A percentile compares a stretch with the other conserved stretches of the same genome.
Conservation (phyloP, 2,329 filamentous ascomycete genomes). For the Mycosphaerella sp. region DNA sequence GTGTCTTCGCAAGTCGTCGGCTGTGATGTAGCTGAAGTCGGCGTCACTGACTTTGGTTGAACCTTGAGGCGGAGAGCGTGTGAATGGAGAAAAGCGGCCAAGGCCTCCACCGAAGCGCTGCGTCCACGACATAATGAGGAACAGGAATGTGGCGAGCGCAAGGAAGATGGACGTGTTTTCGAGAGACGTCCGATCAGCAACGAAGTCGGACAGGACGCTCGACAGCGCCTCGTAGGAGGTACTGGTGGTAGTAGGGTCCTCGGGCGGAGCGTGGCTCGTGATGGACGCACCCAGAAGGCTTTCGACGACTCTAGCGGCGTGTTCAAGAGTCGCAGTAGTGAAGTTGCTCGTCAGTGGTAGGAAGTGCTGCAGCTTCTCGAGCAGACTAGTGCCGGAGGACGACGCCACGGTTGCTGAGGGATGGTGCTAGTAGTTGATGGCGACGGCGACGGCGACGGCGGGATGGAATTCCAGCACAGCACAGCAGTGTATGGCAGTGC, state of each 20-base stretch:
- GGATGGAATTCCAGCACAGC: too few relatives aligned
- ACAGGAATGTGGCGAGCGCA: constrained; percentile 34
- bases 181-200: constrained; percentile 24
- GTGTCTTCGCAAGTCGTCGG: constrained; percentile 55
- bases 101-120: constrained; percentile 40
- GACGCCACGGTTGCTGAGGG: constrained; percentile 27
- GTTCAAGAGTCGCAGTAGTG: constrained; percentile 17
- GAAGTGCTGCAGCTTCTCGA: constrained; percentile 18
- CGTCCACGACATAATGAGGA: constrained; percentile 43
- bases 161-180: constrained; percentile 33
- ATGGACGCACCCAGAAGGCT: constrained; percentile 12
- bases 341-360: constrained; percentile 16
- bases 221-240: constrained; percentile 15
- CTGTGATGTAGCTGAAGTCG: constrained; percentile 79
- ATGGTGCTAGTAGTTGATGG: background rate
- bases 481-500: too few relatives aligned
- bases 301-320: constrained; percentile 16
- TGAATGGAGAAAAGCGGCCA: constrained; percentile 47
- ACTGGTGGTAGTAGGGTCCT: background rate
- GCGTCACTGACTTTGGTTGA: constrained; percentile 61
- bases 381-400: constrained; percentile 20
- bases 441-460: background rate
- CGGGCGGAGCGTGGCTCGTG: constrained; percentile 1
- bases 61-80: constrained; percentile 37
- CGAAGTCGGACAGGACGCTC: constrained; percentile 20